Evolutionary conservation across 257 asterid genomes (phyloP), one percentile per base, ranked within the genome.

Genomic region (Gynochthodes officinalis): DNA sequence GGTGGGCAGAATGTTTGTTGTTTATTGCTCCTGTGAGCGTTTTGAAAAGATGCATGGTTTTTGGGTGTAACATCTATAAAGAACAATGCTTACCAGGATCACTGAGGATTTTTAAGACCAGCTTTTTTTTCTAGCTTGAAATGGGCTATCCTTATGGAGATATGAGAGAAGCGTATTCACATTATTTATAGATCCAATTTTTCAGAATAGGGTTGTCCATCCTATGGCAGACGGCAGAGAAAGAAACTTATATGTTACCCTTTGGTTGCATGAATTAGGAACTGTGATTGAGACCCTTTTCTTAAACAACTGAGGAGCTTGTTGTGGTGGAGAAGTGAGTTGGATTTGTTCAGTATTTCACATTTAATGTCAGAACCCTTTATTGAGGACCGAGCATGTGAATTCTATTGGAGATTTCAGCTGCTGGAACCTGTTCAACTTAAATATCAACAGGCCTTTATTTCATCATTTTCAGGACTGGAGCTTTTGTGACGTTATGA

Each of bases 371-470:
- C 23, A 7, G 67, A 61, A 61, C 48, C 35, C 67, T 62, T 48
- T 37, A 2, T 35, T 18, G 67, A 62, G 49, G 67, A 21, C 27
- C 27, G 18, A 15, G 44, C 30, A 62, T 0, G 28, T 62, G 37
- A 58, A 21, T 16, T 21, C 46, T 61, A 14, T 37, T 62, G 48
- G 67, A 28, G 15, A 15, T 59, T 25, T 27, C 5, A 25, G 39
- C 37, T 58, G 37, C 65, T 59, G 65, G 23, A 35, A 62, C 67
- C 7, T 19, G 66, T 61, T 60, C 66, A 61, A 32, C 4, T 28
- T 2, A n/a, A 33, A 30, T 61, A n/a, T 61, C 66, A 33, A 7
- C 52, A 7, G 48, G 23, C 13, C 33, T 19, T 35, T 62, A 62
- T 8, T 5, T 62, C 28, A 16, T 62, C 49, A 2, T 6, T 5